These are phyloP conservation scores for Dipteronia dyeriana DNA, from an alignment of 345 rosid genomes.

Conservation along the genomic window DNA sequence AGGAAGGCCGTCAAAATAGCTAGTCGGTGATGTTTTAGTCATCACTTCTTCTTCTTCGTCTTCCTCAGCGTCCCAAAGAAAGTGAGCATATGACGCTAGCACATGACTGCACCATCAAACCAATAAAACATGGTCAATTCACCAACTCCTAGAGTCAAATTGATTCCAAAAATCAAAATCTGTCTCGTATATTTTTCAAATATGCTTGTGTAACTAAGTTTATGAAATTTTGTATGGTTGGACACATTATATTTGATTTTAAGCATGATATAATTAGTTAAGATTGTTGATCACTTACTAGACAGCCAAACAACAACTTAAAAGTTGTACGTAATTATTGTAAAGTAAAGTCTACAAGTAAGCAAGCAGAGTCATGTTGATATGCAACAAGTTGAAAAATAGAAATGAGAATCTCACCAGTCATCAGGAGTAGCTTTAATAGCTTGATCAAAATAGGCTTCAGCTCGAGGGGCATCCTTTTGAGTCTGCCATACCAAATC, in stretches of 20 bases:
- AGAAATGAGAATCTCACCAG: conserved; percentile 48
- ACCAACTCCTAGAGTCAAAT: neutral
- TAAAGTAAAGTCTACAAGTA: too few species aligned
- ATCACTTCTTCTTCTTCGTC: conserved; percentile 44
- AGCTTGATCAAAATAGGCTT: conserved; percentile 75
- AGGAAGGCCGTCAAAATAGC: conserved; percentile 40
- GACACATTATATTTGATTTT: too few species aligned
- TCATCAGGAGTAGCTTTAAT: conserved; percentile 79
- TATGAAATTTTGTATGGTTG: too few species aligned
- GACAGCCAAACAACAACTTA: too few species aligned
- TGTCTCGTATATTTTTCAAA: neutral
- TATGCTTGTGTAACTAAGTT: neutral
- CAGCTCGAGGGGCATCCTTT: conserved; percentile 74
- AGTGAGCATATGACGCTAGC: conserved; percentile 84
- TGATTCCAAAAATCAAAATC: neutral
- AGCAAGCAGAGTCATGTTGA: too few species aligned
- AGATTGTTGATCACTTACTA: too few species aligned
- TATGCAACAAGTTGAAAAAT: neutral
- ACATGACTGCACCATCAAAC: conserved; percentile 60
- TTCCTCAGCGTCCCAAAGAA: conserved; percentile 90
- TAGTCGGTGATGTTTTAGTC: conserved; percentile 26
- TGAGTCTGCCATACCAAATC: conserved; percentile 76
- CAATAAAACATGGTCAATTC: conserved; percentile 8
- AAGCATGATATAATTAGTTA: too few species aligned
- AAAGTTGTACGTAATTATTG: too few species aligned